phyloP scores from a whole-genome alignment of 192 early-diverging fungal genomes.

The Backusella sp. region DNA sequence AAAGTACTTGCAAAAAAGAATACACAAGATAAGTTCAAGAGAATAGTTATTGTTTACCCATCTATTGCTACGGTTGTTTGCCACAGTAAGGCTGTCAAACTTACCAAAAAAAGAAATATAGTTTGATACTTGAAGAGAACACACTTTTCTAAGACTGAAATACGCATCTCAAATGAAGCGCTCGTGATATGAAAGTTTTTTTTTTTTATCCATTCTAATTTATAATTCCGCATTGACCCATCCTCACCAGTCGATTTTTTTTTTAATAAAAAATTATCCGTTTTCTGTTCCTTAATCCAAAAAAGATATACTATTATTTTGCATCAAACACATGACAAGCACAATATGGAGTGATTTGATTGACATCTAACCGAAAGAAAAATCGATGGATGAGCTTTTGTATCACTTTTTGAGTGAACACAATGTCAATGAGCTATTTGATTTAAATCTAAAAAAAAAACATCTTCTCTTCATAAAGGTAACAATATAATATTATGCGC shows the following conservation, averaged over 20 bases:
- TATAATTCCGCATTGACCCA: not conserved
- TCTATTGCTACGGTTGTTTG: not conserved
- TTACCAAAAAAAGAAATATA: not conserved
- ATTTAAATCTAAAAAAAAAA: not conserved
- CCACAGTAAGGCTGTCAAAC: not conserved
- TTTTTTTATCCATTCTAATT: no score
- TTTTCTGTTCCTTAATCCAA: not conserved
- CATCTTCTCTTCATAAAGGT: not conserved
- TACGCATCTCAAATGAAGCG: not conserved
- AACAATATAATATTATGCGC: not conserved
- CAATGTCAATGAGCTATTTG: not conserved
- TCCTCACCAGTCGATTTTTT: not conserved
- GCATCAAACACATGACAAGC: not conserved
- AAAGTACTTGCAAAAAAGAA: not conserved
- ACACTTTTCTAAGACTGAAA: not conserved
- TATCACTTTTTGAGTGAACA: not conserved
- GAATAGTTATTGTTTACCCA: not conserved
- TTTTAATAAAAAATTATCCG: not conserved
- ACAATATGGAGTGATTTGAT: not conserved
- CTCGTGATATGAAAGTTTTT: not conserved
- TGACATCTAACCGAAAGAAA: not conserved
- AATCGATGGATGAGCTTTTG: not conserved
- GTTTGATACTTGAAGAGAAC: not conserved
- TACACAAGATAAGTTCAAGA: not conserved
- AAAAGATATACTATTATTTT: not conserved